Percentiles rank a stretch among this genome's conserved stretches.
These are phyloP conservation scores for Cucurbita ficifolia DNA, from an alignment of 306 rosid species.

Conservation along the genomic window DNA sequence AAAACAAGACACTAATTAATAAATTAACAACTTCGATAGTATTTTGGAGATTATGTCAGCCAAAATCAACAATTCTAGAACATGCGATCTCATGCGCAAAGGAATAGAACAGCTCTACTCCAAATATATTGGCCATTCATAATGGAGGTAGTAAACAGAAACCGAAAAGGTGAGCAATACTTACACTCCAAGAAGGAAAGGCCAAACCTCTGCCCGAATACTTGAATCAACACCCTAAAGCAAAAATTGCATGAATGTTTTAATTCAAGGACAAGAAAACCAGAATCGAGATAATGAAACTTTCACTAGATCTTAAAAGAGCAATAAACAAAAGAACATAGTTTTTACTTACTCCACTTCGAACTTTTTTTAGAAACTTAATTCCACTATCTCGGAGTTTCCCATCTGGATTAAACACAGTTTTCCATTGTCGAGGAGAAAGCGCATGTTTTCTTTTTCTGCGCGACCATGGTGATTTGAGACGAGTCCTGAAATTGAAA, in stretches of 20 bases:
- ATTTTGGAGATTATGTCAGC: neutral
- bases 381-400: constrained; percentile 75
- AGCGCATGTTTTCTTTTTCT: constrained; percentile 82
- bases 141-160: neutral
- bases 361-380: constrained; percentile 90
- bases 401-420: constrained; percentile 66
- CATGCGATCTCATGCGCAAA: neutral
- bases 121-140: neutral
- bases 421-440: constrained; percentile 65
- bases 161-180: constrained; percentile 13
- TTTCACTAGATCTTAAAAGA: neutral
- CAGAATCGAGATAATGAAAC: neutral
- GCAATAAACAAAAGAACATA: neutral
- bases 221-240: constrained; percentile 90
- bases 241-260: constrained; percentile 13
- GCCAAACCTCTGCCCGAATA: constrained; percentile 93
- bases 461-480: constrained; percentile 97
- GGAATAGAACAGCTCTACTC: neutral
- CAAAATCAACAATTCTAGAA: neutral
- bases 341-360: constrained; percentile 75
- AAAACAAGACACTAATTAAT: neutral
- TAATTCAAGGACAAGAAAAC: neutral
- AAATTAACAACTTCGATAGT: neutral
- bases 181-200: constrained; percentile 98
- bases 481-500: constrained; percentile 48